Percentiles rank a stretch among this genome's conserved stretches.
phyloP scores from a whole-genome alignment of 2,329 filamentous ascomycete genomes.

The Mycosphaerella sp. region DNA sequence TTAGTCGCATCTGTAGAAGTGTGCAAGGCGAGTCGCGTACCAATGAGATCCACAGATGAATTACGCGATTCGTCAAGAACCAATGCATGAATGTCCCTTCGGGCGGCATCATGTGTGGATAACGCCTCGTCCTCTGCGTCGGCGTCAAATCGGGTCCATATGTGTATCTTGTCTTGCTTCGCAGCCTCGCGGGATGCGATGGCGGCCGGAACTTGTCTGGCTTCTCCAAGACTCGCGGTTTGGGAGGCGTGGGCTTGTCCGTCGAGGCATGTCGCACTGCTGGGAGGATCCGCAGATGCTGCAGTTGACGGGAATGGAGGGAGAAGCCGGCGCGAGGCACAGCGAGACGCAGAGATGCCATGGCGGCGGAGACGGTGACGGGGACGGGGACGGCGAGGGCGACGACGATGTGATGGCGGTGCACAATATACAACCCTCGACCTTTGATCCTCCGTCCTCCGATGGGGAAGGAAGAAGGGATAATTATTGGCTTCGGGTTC shows the following conservation, averaged over 20 bases:
- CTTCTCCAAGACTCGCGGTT: conserved; percentile 71
- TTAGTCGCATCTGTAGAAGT: not conserved
- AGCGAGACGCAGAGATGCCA: conserved; percentile 10
- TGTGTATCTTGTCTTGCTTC: conserved; percentile 53
- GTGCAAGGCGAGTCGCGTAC: conserved; percentile 44
- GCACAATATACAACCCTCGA: not conserved
- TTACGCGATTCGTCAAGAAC: conserved; percentile 68
- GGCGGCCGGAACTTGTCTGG: conserved; percentile 86
- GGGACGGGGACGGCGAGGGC: too few species aligned
- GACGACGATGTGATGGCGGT: not conserved
- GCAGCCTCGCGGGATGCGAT: conserved; percentile 70
- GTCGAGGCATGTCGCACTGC: conserved; percentile 30
- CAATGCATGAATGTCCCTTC: conserved; percentile 74
- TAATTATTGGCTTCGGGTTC: not conserved
- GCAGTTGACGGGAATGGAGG: conserved; percentile 27
- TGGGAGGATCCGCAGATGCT: conserved; percentile 9
- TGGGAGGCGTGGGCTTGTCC: conserved; percentile 38
- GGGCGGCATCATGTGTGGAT: conserved; percentile 84
- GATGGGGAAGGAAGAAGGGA: not conserved
- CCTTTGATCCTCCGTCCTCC: not conserved
- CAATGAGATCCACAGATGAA: conserved; percentile 80
- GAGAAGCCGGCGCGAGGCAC: conserved; percentile 21
- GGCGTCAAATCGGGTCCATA: conserved; percentile 68
- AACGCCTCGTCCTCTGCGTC: conserved; percentile 62
- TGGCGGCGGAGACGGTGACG: not conserved